Evolutionary conservation across 352 stramenopile species (phyloP).

Genomic region (Phytophthora hybrid): DNA sequence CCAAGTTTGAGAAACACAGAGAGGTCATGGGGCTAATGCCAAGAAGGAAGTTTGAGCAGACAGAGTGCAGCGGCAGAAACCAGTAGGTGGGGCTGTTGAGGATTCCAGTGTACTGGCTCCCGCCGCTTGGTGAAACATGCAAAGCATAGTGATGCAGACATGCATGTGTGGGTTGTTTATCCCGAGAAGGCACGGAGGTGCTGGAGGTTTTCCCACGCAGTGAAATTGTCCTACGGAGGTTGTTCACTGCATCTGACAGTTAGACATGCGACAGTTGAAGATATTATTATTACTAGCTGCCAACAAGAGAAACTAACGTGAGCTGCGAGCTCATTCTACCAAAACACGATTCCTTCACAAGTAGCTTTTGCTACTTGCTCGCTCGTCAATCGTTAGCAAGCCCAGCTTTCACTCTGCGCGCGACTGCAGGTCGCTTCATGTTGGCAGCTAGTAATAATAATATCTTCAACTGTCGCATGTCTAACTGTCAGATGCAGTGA

Average conservation of each 20-base stretch:
- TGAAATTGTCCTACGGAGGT: conserved; percentile 1
- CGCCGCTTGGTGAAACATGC: no score
- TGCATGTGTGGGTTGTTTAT: background rate
- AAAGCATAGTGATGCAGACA: background rate
- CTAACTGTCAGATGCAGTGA: background rate
- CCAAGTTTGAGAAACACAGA: no score
- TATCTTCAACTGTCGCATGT: background rate
- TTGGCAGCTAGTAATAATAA: no score
- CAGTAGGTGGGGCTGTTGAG: no score
- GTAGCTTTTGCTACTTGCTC: background rate
- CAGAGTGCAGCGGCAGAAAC: no score
- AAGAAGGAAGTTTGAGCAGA: no score
- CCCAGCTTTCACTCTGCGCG: background rate
- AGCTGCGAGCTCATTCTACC: no score
- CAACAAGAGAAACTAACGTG: background rate
- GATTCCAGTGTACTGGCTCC: no score
- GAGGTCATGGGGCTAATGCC: no score
- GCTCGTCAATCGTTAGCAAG: background rate
- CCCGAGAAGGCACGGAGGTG: background rate
- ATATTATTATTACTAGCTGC: background rate
- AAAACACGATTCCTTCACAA: background rate
- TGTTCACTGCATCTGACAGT: background rate
- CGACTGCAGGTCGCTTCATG: background rate
- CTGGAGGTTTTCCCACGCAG: background rate
- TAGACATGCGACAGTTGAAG: background rate